phyloP scores from a whole-genome alignment of 768 basidiomycete genomes.

The Collybiopsis luxurians region DNA sequence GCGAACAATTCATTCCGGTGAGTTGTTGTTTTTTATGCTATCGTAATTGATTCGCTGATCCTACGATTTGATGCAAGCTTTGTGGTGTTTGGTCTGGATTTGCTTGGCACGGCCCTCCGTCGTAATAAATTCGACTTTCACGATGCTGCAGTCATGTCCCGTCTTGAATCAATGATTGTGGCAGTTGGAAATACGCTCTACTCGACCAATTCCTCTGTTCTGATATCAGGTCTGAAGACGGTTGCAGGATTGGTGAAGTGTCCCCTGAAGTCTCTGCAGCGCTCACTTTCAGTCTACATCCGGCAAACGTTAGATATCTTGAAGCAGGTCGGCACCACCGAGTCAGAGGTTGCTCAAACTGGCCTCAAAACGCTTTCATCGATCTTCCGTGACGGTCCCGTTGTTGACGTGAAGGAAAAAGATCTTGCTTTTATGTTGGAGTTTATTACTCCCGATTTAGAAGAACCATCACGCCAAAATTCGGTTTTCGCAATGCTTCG shows the following conservation, averaged over 20 bases:
- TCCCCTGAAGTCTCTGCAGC: slow-evolving; percentile 71
- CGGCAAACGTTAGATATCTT: slow-evolving; percentile 83
- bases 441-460: slow-evolving; percentile 83
- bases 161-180: slow-evolving; percentile 83
- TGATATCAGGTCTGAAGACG: slow-evolving; percentile 74
- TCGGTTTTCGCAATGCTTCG: slow-evolving; percentile 87
- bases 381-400: slow-evolving; percentile 86
- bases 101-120: slow-evolving; percentile 85
- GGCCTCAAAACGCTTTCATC: slow-evolving; percentile 84
- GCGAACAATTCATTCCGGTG: slow-evolving; percentile 87
- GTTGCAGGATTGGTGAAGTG: slow-evolving; percentile 80
- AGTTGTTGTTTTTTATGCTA: slow-evolving; percentile 13
- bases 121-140: slow-evolving; percentile 85
- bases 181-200: slow-evolving; percentile 92
- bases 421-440: slow-evolving; percentile 87
- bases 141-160: slow-evolving; percentile 68
- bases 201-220: slow-evolving; percentile 71
- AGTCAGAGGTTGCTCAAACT: slow-evolving; percentile 86
- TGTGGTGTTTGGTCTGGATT: slow-evolving; percentile 86
- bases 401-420: slow-evolving; percentile 81
- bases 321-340: slow-evolving; percentile 78
- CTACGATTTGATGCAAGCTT: slow-evolving; percentile 62
- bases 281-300: slow-evolving; percentile 79
- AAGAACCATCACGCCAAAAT: slow-evolving; percentile 83
- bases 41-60: slow-evolving; percentile 6